A percentile compares a stretch with the other conserved stretches of the same genome.
These are phyloP conservation scores for Aureobasidium sp. DNA, from an alignment of 2,329 filamentous ascomycete species.

Conservation along the genomic window DNA sequence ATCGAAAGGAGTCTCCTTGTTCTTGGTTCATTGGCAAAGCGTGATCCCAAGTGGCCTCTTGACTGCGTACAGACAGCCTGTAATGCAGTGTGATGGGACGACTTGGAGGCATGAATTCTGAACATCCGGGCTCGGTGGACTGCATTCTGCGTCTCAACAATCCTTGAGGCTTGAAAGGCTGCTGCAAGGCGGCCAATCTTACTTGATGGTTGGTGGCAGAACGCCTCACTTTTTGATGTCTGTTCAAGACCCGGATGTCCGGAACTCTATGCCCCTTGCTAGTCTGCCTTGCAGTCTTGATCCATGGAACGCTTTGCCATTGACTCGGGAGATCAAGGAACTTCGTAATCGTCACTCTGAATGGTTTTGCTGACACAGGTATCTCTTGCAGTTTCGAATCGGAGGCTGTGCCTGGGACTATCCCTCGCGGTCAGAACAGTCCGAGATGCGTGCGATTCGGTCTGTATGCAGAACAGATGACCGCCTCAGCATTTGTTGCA, in stretches of 20 bases:
- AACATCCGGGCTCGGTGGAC: neutral
- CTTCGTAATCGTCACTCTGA: neutral
- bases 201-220: neutral
- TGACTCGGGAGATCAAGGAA: neutral
- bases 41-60: neutral
- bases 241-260: neutral
- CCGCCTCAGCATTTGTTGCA: conserved; percentile 37
- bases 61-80: neutral
- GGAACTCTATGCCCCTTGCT: neutral
- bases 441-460: conserved; percentile 36
- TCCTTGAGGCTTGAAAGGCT: neutral
- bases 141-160: neutral
- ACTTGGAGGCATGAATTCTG: neutral
- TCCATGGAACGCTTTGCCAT: neutral
- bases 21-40: neutral
- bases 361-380: conserved; percentile 20
- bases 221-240: neutral
- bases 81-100: neutral
- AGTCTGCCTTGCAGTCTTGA: neutral
- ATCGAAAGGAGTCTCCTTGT: neutral
- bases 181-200: neutral
- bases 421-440: conserved; percentile 34
- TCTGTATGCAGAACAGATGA: conserved; percentile 39
- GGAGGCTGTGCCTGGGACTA: conserved; percentile 34
- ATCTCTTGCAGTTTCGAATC: conserved; percentile 29